A percentile compares a stretch with the other conserved stretches of the same genome.
These are phyloP conservation scores for Groenewaldozyma auringiensis DNA, from an alignment of 1,139 yeast species.

Conservation along the genomic window DNA sequence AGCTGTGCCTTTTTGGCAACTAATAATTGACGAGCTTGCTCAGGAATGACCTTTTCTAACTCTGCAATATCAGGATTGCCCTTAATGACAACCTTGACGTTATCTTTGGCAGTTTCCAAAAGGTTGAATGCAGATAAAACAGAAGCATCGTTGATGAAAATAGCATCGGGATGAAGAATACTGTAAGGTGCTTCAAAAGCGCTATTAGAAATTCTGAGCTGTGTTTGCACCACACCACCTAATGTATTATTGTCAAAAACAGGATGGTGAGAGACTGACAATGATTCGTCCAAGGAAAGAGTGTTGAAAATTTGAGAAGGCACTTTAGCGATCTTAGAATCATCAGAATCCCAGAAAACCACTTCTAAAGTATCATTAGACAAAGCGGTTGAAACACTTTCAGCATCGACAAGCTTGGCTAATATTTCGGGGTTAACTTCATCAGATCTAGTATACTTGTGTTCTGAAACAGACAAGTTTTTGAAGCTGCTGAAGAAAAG, in stretches of 20 bases:
- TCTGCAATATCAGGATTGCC: conserved; percentile 32
- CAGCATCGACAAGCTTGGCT: conserved; percentile 12
- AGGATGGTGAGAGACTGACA: conserved; percentile 49
- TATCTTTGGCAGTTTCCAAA: conserved; percentile 49
- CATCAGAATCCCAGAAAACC: conserved; percentile 47
- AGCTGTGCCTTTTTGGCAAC: conserved; percentile 48
- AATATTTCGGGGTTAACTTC: conserved; percentile 22
- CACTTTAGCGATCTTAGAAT: conserved; percentile 36
- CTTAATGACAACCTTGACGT: conserved; percentile 49
- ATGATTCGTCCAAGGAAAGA: conserved; percentile 56
- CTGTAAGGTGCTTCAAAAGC: conserved; percentile 31
- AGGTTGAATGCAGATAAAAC: conserved; percentile 54
- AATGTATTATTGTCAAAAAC: conserved; percentile 61
- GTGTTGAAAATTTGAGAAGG: conserved; percentile 65
- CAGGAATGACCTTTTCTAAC: conserved; percentile 46
- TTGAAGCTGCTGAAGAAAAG: conserved; percentile 40
- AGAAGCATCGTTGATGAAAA: conserved; percentile 52
- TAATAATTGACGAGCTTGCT: conserved; percentile 46
- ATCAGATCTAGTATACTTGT: conserved; percentile 25
- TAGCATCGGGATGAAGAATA: conserved; percentile 54
- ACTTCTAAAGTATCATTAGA: conserved; percentile 28
- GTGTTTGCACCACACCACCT: conserved; percentile 80
- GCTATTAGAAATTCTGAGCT: conserved; percentile 40
- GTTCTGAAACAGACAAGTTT: conserved; percentile 19
- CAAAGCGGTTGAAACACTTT: background rate